These are phyloP conservation scores for Aspergillus felis DNA, from an alignment of 2,329 filamentous ascomycete species.

Conservation along the genomic window DNA sequence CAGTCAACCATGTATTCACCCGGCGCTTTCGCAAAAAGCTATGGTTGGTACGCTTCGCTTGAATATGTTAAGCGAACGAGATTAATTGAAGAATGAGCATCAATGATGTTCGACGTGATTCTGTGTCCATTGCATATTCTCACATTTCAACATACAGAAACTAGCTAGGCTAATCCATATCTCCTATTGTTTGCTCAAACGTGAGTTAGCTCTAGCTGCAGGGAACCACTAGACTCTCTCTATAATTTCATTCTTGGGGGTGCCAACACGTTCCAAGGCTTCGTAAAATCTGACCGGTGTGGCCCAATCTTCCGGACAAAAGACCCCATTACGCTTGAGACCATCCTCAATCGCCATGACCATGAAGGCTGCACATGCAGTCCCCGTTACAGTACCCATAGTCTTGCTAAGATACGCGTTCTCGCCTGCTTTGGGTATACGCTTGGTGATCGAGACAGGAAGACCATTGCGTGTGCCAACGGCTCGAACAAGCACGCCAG, in stretches of 20 bases:
- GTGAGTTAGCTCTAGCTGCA: no score
- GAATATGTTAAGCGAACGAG: no score
- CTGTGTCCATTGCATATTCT: no score
- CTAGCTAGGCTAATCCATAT: no score
- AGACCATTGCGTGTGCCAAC: conserved; percentile 3
- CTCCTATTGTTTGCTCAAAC: no score
- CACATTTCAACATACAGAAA: no score
- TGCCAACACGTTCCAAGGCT: background rate
- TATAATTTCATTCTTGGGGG: background rate
- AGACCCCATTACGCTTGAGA: conserved; percentile 6
- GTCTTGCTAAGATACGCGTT: background rate
- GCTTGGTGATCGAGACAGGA: conserved; percentile 2
- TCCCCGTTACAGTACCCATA: conserved; percentile 3
- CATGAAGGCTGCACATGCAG: conserved; percentile 11
- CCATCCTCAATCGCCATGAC: conserved; percentile 11
- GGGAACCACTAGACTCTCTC: background rate
- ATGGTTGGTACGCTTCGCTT: no score
- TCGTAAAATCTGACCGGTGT: background rate
- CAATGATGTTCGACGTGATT: no score
- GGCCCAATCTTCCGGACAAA: conserved; percentile 14
- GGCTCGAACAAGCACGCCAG: conserved; percentile 1
- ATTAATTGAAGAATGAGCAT: no score
- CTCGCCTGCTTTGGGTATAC: background rate
- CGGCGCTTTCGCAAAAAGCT: no score
- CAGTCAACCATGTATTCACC: no score